phyloP scores from a whole-genome alignment of 176 grass and related monocot species.

The Calamus simplicifolius region DNA sequence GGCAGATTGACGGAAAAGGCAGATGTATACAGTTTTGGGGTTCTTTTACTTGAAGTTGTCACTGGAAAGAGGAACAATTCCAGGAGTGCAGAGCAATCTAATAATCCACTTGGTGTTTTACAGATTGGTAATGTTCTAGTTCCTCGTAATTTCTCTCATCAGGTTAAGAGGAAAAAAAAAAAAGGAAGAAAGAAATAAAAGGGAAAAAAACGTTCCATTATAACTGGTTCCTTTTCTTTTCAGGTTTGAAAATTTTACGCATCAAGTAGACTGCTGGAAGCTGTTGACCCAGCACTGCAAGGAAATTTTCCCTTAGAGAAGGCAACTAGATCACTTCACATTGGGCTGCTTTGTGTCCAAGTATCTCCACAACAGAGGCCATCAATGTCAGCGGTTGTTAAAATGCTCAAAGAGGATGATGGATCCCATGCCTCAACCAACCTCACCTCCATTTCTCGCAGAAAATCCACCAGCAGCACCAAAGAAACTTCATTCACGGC shows the following conservation, averaged over 20 bases:
- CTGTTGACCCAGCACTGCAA: conserved; percentile 4
- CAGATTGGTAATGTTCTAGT: conserved; percentile 1
- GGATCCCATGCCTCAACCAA: conserved; percentile 1
- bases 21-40: conserved; percentile 15
- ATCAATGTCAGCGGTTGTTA: conserved; percentile 7
- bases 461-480: background rate
- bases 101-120: conserved; percentile 1
- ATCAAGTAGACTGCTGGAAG: conserved; percentile 10
- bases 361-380: conserved; percentile 11
- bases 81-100: background rate
- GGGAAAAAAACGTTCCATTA: too few relatives aligned
- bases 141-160: background rate
- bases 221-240: background rate
- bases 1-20: conserved; percentile 18
- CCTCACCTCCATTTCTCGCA: conserved; percentile 10
- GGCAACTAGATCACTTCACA: conserved; percentile 5
- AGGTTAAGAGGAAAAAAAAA: too few relatives aligned
- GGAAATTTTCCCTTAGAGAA: conserved; percentile 2
- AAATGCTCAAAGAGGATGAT: conserved; percentile 13
- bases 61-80: conserved; percentile 1
- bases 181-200: too few relatives aligned
- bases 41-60: conserved; percentile 14
- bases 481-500: background rate
- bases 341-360: conserved; percentile 18
- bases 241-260: conserved; percentile 11